phyloP scores from a whole-genome alignment of 352 stramenopile species.

The Blastocystis sp. region DNA sequence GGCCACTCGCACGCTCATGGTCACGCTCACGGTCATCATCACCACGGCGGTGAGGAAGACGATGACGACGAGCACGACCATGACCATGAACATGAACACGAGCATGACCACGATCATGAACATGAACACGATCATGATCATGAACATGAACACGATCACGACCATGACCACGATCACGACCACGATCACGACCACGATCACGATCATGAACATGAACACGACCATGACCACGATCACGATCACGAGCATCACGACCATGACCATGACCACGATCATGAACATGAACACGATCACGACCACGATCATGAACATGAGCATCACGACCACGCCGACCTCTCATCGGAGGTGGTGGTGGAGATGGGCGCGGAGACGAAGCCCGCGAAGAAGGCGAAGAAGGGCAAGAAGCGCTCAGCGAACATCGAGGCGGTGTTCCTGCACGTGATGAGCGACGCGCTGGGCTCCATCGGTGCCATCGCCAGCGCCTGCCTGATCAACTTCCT shows the following conservation, averaged over 20 bases:
- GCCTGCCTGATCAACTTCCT: conserved; percentile 77
- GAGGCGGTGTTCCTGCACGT: conserved; percentile 85
- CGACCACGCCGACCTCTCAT: neutral
- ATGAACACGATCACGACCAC: conserved; percentile 75
- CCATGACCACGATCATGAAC: conserved; percentile 74
- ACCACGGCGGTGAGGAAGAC: conserved; percentile 16
- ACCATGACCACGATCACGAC: conserved; percentile 74
- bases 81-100: conserved; percentile 42
- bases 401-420: conserved; percentile 81
- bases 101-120: conserved; percentile 44
- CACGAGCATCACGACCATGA: conserved; percentile 43
- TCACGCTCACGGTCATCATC: conserved; percentile 74
- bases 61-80: conserved; percentile 58
- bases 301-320: conserved; percentile 69
- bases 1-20: conserved; percentile 80
- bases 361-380: neutral
- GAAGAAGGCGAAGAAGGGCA: conserved; percentile 42
- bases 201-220: conserved; percentile 45
- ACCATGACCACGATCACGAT: conserved; percentile 8
- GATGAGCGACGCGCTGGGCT: conserved; percentile 82
- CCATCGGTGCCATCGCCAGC: conserved; percentile 83
- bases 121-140: conserved; percentile 70
- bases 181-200: conserved; percentile 73
- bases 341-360: conserved; percentile 9
- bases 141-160: conserved; percentile 75